Percentiles rank a stretch among this genome's conserved stretches.
Conservation (phyloP, 768 basidiomycete genomes). For the Favolaschia claudopus region DNA sequence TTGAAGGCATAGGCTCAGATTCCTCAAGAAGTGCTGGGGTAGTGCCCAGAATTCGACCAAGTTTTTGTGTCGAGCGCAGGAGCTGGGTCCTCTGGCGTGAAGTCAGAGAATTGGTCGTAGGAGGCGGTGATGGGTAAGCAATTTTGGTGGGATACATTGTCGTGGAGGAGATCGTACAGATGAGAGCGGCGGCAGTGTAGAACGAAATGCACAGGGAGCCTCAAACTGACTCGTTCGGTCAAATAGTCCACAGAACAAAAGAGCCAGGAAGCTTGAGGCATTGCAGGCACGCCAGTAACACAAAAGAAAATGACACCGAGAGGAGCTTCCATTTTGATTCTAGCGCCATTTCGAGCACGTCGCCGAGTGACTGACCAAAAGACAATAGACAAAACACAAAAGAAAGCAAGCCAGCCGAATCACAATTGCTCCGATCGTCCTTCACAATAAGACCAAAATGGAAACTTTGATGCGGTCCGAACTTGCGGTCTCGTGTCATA, state of each 20-base stretch:
- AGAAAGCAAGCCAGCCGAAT: no score
- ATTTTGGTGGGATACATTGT: constrained; percentile 38
- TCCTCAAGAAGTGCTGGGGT: constrained; percentile 65
- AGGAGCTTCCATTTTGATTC: not conserved
- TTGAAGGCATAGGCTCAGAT: constrained; percentile 20
- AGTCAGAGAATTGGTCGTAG: constrained; percentile 64
- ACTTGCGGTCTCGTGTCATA: no score
- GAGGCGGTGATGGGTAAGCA: constrained; percentile 58
- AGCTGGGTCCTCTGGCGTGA: constrained; percentile 61
- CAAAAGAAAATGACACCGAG: constrained; percentile 7
- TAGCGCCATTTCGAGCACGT: not conserved
- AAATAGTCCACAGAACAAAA: constrained; percentile 21
- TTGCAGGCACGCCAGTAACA: not conserved
- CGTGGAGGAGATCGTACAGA: no score
- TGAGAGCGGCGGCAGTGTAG: not conserved
- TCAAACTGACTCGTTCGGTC: not conserved
- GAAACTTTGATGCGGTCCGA: no score
- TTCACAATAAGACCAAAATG: constrained; percentile 10
- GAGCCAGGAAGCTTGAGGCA: not conserved
- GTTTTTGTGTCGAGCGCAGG: constrained; percentile 64
- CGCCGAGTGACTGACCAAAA: not conserved
- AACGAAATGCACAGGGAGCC: not conserved
- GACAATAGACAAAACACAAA: no score
- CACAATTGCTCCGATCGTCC: no score
- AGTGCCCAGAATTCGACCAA: constrained; percentile 63